phyloP scores from a whole-genome alignment of 2,329 filamentous ascomycete species.

The Penicillium sp. region DNA sequence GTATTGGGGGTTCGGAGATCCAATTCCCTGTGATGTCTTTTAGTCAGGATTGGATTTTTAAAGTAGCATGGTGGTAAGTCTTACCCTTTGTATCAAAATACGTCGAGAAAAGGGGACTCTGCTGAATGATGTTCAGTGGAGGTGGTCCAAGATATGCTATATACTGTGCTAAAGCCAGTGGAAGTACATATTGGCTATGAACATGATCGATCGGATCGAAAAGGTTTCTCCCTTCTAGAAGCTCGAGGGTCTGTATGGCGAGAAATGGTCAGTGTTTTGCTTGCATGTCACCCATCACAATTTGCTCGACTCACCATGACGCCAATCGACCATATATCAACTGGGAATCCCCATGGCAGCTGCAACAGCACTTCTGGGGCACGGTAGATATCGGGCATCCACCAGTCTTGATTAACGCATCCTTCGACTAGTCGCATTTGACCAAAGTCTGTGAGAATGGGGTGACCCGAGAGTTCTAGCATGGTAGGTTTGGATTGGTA shows the following conservation, averaged over 20 bases:
- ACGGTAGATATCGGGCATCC: neutral
- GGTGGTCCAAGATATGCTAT: conserved; percentile 26
- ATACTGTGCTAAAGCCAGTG: conserved; percentile 25
- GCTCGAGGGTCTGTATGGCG: conserved; percentile 22
- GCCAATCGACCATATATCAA: neutral
- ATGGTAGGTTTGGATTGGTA: neutral
- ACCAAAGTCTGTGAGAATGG: neutral
- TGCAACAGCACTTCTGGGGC: neutral
- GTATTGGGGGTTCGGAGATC: conserved; percentile 3
- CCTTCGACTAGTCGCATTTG: neutral
- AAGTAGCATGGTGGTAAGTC: neutral
- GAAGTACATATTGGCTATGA: conserved; percentile 24
- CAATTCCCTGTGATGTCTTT: conserved; percentile 4
- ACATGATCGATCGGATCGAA: conserved; percentile 25
- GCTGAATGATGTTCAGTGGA: conserved; percentile 19
- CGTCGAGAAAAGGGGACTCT: conserved; percentile 16
- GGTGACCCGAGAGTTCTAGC: neutral
- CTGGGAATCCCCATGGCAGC: neutral
- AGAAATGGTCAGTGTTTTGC: neutral
- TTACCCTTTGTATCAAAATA: conserved; percentile 17
- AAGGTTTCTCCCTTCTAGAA: conserved; percentile 24
- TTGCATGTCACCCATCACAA: neutral
- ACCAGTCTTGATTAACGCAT: neutral
- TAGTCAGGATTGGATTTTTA: neutral
- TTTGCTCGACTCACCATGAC: conserved; percentile 1